These are phyloP conservation scores for Staphylotrichum longicolle DNA, from an alignment of 495 filamentous ascomycete species.

Conservation along the genomic window DNA sequence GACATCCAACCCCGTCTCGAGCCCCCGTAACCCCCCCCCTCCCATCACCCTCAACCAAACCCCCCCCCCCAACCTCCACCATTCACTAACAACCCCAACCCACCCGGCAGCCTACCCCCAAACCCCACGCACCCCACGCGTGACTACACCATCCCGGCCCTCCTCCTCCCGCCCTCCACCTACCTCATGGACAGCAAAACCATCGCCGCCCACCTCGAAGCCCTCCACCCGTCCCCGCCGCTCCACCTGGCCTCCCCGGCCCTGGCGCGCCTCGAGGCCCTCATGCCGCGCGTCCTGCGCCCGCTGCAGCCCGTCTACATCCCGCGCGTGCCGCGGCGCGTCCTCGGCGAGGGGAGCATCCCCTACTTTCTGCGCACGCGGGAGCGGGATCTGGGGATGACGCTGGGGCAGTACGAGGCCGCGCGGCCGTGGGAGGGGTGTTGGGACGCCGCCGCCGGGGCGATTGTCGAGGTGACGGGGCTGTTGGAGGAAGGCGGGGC, in stretches of 20 bases:
- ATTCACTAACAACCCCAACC: neutral
- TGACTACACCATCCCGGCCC: constrained; percentile 54
- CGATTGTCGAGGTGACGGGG: constrained; percentile 36
- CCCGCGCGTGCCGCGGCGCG: constrained; percentile 32
- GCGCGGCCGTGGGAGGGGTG: constrained; percentile 37
- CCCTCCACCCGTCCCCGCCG: constrained; percentile 50
- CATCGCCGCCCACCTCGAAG: constrained; percentile 54
- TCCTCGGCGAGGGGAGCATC: constrained; percentile 43
- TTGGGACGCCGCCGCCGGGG: constrained; percentile 34
- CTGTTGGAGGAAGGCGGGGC: constrained; percentile 44
- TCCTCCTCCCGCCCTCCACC: constrained; percentile 49
- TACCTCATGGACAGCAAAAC: constrained; percentile 56
- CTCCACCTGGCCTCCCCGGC: constrained; percentile 51
- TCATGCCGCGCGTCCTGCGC: constrained; percentile 20
- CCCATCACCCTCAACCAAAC: too few relatives aligned
- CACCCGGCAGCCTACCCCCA: constrained; percentile 33
- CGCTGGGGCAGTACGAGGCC: constrained; percentile 41
- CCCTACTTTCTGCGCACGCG: constrained; percentile 50
- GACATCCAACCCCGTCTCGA: constrained; percentile 47
- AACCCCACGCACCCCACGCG: constrained; percentile 7
- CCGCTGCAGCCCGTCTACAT: constrained; percentile 34
- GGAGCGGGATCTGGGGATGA: constrained; percentile 41
- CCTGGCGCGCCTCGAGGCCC: constrained; percentile 32
- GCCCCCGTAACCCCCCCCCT: constrained; percentile 27
- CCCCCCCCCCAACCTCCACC: neutral